These are phyloP conservation scores for Barnettozyma pratensis DNA, from an alignment of 805 yeast genomes.

Conservation along the genomic window DNA sequence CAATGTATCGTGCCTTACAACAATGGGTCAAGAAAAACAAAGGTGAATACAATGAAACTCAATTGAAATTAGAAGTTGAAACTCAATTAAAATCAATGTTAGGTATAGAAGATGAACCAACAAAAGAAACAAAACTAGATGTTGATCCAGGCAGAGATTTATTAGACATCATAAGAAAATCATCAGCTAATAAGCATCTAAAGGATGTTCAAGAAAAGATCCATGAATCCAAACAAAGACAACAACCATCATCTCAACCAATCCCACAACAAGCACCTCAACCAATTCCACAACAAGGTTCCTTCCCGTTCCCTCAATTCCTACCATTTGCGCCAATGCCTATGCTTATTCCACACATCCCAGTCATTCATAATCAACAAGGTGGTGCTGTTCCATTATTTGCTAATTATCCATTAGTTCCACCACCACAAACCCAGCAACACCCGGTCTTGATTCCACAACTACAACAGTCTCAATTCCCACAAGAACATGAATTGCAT, in stretches of 20 bases:
- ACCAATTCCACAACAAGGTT: constrained; percentile 3
- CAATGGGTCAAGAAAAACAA: constrained; percentile 53
- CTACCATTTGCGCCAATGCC: constrained; percentile 8
- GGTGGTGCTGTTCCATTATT: constrained; percentile 7
- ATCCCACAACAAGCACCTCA: not conserved
- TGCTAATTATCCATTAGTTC: constrained; percentile 10
- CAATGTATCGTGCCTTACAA: constrained; percentile 37
- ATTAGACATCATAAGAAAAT: constrained; percentile 53
- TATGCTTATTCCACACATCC: not conserved
- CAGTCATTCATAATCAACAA: constrained; percentile 1
- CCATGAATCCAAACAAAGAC: constrained; percentile 8
- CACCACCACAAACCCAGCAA: not conserved
- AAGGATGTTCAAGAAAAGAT: constrained; percentile 12
- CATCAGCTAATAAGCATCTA: constrained; percentile 29
- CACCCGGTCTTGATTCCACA: not conserved
- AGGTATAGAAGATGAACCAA: constrained; percentile 45
- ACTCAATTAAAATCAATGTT: constrained; percentile 56
- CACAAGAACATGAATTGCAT: constrained; percentile 7
- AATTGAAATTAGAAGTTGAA: constrained; percentile 60
- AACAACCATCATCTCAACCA: constrained; percentile 5
- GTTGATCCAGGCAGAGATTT: constrained; percentile 76
- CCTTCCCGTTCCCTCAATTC: not conserved
- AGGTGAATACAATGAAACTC: constrained; percentile 45
- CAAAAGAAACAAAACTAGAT: constrained; percentile 27
- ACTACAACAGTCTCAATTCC: constrained; percentile 13